phyloP scores from a whole-genome alignment of 2,329 filamentous ascomycete genomes.

The Cladosporium sphaerospermum region DNA sequence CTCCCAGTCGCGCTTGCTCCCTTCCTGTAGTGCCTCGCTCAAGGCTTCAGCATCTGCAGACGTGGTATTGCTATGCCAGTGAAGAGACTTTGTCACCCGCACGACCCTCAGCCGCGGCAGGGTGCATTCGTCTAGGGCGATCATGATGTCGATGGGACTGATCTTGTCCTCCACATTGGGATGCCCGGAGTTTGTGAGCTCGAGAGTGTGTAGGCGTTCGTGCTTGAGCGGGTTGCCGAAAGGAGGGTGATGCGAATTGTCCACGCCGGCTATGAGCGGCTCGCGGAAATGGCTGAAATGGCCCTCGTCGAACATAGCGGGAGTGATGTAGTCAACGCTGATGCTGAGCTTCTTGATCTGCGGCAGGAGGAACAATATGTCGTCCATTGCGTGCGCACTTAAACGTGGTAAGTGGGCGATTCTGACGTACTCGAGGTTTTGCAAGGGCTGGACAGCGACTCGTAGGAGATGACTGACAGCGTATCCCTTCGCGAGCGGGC shows the following conservation, averaged over 20 bases:
- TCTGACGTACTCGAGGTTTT: slow-evolving; percentile 32
- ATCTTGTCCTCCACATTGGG: slow-evolving; percentile 33
- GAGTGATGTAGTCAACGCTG: slow-evolving; percentile 43
- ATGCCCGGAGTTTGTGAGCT: slow-evolving; percentile 35
- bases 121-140: slow-evolving; percentile 35
- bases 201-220: slow-evolving; percentile 33
- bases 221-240: slow-evolving; percentile 11
- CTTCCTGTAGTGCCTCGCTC: slow-evolving; percentile 31
- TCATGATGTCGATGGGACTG: slow-evolving; percentile 36
- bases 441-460: slow-evolving; percentile 23
- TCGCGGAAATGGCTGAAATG: slow-evolving; percentile 15
- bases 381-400: slow-evolving; percentile 34
- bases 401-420: slow-evolving; percentile 38
- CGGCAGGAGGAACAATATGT: slow-evolving; percentile 36
- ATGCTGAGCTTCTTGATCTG: slow-evolving; percentile 36
- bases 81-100: slow-evolving; percentile 32
- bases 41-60: slow-evolving; percentile 34
- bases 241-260: slow-evolving; percentile 1
- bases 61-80: slow-evolving; percentile 33
- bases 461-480: slow-evolving; percentile 34
- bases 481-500: slow-evolving; percentile 33
- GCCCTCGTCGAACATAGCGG: slow-evolving; percentile 32
- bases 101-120: slow-evolving; percentile 36
- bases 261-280: background rate
- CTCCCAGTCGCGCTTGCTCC: slow-evolving; percentile 34